Conservation (phyloP, 2,329 filamentous ascomycete genomes). For the Penicillium carneum region DNA sequence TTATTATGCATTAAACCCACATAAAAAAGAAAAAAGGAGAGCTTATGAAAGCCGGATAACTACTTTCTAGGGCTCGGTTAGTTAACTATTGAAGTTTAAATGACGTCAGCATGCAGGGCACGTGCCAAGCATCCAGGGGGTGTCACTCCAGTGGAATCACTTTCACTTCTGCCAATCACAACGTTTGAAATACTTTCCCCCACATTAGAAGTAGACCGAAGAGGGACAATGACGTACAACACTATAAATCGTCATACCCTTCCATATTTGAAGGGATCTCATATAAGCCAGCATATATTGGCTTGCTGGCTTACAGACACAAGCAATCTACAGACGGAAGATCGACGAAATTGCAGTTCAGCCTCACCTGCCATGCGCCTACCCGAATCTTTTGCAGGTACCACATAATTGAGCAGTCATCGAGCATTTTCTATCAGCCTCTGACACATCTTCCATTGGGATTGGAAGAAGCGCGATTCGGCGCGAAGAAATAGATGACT, state of each 20-base stretch:
- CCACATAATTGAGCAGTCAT: background rate
- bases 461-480: background rate
- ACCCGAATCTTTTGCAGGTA: too few species aligned
- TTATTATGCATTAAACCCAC: too few species aligned
- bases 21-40: too few species aligned
- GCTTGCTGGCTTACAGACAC: background rate
- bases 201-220: constrained; percentile 15
- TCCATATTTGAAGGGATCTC: background rate
- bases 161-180: constrained; percentile 10
- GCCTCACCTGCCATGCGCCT: constrained; percentile 9
- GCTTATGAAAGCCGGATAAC: too few species aligned
- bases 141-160: background rate
- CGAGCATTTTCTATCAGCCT: background rate
- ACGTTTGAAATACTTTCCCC: background rate
- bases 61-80: too few species aligned
- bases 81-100: background rate
- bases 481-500: constrained; percentile 3
- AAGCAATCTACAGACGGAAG: background rate
- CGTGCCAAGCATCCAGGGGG: background rate
- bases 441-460: background rate
- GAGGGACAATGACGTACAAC: constrained; percentile 14
- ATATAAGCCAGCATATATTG: background rate
- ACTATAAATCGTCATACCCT: constrained; percentile 4
- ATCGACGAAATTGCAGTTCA: background rate
- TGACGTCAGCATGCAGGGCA: background rate